A percentile compares a stretch with the other conserved stretches of the same genome.
Evolutionary conservation across 2,329 filamentous ascomycete species (phyloP).

Genomic region (Botrytis deweyae): DNA sequence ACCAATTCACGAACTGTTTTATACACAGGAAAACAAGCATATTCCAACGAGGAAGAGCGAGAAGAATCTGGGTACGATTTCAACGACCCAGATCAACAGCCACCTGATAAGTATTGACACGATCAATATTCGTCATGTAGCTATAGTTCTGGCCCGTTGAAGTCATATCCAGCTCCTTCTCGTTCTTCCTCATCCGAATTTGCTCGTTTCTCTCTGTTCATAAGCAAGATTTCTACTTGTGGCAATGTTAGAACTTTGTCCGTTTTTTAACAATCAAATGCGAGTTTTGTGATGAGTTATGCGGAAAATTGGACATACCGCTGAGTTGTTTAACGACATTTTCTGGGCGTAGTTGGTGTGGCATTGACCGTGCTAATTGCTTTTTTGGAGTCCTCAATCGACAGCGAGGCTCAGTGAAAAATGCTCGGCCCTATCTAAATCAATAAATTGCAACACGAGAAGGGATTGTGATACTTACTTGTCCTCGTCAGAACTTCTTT

Average conservation of each 20-base stretch:
- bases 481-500: not conserved
- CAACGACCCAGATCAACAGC: not conserved
- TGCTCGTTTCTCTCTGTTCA: not conserved
- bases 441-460: not conserved
- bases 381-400: no score
- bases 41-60: not conserved
- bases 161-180: not conserved
- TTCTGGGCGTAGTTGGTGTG: no score
- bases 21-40: not conserved
- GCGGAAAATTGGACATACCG: not conserved
- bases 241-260: not conserved
- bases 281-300: not conserved
- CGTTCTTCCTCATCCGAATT: not conserved
- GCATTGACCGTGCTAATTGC: no score
- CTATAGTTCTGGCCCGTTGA: not conserved
- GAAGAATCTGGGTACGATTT: fast-evolving
- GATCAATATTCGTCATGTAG: no score
- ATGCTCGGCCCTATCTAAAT: not conserved
- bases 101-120: not conserved
- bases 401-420: constrained; percentile 39
- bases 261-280: not conserved
- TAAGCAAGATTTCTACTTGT: not conserved
- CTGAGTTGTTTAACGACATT: not conserved
- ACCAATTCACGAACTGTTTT: not conserved
- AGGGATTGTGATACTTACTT: not conserved